Evolutionary conservation across 2,329 filamentous ascomycete genomes (phyloP), one percentile per base, ranked within the genome.

Genomic region (Clarireedia monteithiana): DNA sequence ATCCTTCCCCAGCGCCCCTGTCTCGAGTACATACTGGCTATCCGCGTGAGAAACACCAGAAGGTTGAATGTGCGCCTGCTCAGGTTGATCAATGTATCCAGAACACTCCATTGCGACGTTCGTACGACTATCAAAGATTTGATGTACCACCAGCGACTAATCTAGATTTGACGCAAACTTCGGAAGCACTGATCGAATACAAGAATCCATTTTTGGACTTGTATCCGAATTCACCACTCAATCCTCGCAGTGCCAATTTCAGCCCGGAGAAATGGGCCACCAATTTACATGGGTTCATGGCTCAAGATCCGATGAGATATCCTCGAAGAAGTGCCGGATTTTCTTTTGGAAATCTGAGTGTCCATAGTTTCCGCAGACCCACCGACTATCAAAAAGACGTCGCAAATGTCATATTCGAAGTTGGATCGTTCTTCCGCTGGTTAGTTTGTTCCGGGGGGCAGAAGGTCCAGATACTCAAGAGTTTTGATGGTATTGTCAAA

Each of bases 321-420:
- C 50, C 42, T 48, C 45, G 38, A 44, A 79, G 84, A 63, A 81
- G 79, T 14, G 77, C 81, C 0, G 85, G 86, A 48, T 75, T 89
- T 46, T 76, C 78, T 50, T 89, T 85, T 72, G 79, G 81, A 68
- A 78, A 88, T 65, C 73, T 89, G 55, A 87, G 81, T 58, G 83
- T 88, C 5, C 82, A 83, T 65, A 85, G 85, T 42, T 88, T 78
- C 63, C 85, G 85, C 46, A 79, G 78, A 42, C 75, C 81, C 0
- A 87, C 84, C 1, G 85, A 89, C 67, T 89, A 85, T 69, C 85
- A 89, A 67, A 84, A 83, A 68, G 78, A 82, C 64, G 81, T 86
- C 5, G 72, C 69, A 59, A 86, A 85, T 64, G 70, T 84, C 53
- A 78, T 77, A 75, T 68, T 85, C 0, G 77, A 80, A 47, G 64